Conservation (phyloP, 83 land plant genomes). For the Picea engelmannii region DNA sequence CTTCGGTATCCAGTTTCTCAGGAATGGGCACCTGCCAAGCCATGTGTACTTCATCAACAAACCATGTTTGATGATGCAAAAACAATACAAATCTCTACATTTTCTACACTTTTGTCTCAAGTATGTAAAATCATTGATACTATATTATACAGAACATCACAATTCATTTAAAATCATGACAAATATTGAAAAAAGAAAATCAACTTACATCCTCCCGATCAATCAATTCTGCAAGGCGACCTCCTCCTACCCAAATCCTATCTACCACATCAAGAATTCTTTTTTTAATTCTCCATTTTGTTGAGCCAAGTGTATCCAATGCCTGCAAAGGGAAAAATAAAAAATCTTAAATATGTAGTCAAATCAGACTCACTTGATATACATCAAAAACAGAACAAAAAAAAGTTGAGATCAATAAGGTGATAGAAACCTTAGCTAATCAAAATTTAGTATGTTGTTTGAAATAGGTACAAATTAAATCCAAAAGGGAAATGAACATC, state of each 20-base stretch:
- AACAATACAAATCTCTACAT: not conserved
- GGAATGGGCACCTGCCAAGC: conserved; percentile 67
- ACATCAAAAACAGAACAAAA: not conserved
- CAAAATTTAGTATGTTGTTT: no score
- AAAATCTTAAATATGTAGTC: not conserved
- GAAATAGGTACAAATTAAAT: no score
- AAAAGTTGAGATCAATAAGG: not conserved
- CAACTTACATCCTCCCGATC: conserved; percentile 81
- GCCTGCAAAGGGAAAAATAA: not conserved
- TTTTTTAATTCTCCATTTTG: no score
- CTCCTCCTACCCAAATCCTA: conserved; percentile 39
- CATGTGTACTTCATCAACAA: no score
- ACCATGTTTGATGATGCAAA: not conserved
- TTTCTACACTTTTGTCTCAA: not conserved
- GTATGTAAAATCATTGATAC: not conserved
- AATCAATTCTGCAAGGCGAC: conserved; percentile 75
- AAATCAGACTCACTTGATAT: no score
- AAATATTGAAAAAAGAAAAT: not conserved
- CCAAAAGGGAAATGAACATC: no score
- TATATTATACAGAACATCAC: not conserved
- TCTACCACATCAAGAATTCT: no score
- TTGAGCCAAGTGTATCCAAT: no score
- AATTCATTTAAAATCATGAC: not conserved
- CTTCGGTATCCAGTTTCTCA: conserved; percentile 73
- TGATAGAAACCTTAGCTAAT: not conserved